phyloP scores from a whole-genome alignment of 2,329 filamentous ascomycete genomes.

The Colletotrichum sp. region DNA sequence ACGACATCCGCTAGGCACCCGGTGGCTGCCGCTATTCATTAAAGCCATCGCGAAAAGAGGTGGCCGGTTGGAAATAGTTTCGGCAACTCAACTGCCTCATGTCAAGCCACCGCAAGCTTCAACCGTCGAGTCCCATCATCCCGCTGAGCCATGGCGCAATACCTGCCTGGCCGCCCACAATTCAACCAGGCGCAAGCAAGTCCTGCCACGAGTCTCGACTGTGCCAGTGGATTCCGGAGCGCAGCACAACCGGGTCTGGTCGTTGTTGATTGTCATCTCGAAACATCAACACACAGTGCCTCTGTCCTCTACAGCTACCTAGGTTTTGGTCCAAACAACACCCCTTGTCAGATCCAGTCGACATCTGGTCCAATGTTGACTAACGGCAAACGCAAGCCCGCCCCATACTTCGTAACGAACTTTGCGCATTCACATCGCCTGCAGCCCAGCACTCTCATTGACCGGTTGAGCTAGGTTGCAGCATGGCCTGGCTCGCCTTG shows the following conservation, averaged over 20 bases:
- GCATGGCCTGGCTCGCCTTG: not conserved
- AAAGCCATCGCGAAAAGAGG: not conserved
- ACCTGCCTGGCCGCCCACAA: not conserved
- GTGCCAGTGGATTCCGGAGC: not conserved
- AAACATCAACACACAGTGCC: not conserved
- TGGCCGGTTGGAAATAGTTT: not conserved
- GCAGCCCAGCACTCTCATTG: not conserved
- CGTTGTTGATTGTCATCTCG: not conserved
- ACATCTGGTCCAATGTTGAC: slow-evolving; percentile 18
- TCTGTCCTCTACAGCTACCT: not conserved
- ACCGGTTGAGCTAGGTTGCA: not conserved
- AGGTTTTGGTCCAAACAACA: slow-evolving; percentile 1
- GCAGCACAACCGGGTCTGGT: not conserved
- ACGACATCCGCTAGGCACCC: not conserved
- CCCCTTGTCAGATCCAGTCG: not conserved
- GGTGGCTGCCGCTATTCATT: not conserved
- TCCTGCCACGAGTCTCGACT: not conserved
- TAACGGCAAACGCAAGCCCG: slow-evolving; percentile 18
- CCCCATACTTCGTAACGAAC: slow-evolving; percentile 17
- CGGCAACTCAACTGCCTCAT: not conserved
- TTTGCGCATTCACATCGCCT: slow-evolving; percentile 4
- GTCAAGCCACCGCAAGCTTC: not conserved
- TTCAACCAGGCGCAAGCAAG: not conserved
- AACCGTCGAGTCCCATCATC: slow-evolving; percentile 7
- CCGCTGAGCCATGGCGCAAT: slow-evolving; percentile 17